Evolutionary conservation across 148 eudicot genomes (phyloP), one percentile per base, ranked within the genome.

Genomic region (Nepenthes mirabilis): DNA sequence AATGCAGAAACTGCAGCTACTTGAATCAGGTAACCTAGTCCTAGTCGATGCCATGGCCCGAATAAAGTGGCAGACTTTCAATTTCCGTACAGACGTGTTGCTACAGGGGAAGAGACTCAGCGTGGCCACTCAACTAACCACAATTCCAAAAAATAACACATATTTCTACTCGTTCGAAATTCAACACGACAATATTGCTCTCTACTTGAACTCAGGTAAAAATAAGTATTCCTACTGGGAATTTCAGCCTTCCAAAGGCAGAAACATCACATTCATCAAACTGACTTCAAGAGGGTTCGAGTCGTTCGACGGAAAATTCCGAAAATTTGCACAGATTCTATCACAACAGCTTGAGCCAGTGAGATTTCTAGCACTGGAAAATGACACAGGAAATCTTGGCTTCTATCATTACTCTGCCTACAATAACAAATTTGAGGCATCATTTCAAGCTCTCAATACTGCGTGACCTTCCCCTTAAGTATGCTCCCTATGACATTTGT

Each of bases 21-120:
- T 84, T 14, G 78, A 74, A 37, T 82, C 84, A 14, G 99, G 99
- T 1, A 94, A 94, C 63, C 67, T 94, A 59, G 99, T 86, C 6
- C 66, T 94, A 34, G 91, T 89, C 7, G 95, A 89, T 71, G 72
- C 71, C 5, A 43, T 57, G 52, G 82, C 77, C 65, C 52, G 61
- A 56, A 83, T 94, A 37, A 94, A 79, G 66, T 94, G 99, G 99
- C 99, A 94, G 58, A 89, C 86, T 43, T 94, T 94, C 87, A 89
- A 94, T 70, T 94, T 94, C 58, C 99, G 97, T n/a, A 84, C 97
- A 54, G 78, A 89, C 65, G 70, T 83, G 1, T 79, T 94, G 82
- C 75, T 94, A 11, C 72, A 77, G 81, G 90, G 95, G 5, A 97
- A 94, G 58, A 82, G 79, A 65, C 68, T 94, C 56, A 79, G 89